A percentile compares a stretch with the other conserved stretches of the same genome.
phyloP scores from a whole-genome alignment of 148 eudicot genomes.

The Simmondsia chinensis region DNA sequence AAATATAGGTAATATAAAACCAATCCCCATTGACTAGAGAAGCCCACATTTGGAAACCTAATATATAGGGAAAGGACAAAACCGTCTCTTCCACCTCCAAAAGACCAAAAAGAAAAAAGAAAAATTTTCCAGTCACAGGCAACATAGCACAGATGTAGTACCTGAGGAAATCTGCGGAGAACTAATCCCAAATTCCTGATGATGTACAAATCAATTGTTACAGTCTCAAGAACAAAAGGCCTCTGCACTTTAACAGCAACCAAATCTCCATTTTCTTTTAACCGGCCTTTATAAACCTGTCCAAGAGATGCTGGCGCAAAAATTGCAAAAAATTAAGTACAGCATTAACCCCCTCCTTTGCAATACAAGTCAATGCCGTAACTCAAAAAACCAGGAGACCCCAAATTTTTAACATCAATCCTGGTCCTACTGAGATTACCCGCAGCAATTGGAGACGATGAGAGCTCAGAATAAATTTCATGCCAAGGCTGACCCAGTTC shows the following conservation, averaged over 20 bases:
- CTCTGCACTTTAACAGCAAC: constrained; percentile 99
- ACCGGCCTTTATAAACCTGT: constrained; percentile 94
- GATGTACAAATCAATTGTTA: constrained; percentile 77
- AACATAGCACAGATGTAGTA: constrained; percentile 23
- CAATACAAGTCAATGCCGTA: too few relatives aligned
- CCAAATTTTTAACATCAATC: too few relatives aligned
- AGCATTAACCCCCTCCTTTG: too few relatives aligned
- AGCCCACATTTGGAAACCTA: too few relatives aligned
- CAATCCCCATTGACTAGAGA: too few relatives aligned
- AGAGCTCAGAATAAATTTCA: constrained; percentile 81
- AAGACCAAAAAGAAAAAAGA: too few relatives aligned
- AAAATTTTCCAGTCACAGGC: too few relatives aligned
- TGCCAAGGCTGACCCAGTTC: constrained; percentile 96
- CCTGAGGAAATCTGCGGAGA: constrained; percentile 96
- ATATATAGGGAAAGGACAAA: too few relatives aligned
- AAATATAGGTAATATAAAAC: too few relatives aligned
- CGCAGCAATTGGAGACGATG: constrained; percentile 95
- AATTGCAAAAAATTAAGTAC: constrained; percentile 8
- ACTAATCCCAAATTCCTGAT: constrained; percentile 83
- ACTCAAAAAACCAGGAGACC: too few relatives aligned
- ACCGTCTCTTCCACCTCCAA: too few relatives aligned
- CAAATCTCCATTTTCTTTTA: constrained; percentile 91
- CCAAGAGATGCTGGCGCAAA: constrained; percentile 85
- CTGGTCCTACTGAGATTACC: constrained; percentile 34
- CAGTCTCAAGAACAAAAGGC: constrained; percentile 98